Evolutionary conservation across 164 flowering plant species (phyloP).

Genomic region (Dillenia turbinata): DNA sequence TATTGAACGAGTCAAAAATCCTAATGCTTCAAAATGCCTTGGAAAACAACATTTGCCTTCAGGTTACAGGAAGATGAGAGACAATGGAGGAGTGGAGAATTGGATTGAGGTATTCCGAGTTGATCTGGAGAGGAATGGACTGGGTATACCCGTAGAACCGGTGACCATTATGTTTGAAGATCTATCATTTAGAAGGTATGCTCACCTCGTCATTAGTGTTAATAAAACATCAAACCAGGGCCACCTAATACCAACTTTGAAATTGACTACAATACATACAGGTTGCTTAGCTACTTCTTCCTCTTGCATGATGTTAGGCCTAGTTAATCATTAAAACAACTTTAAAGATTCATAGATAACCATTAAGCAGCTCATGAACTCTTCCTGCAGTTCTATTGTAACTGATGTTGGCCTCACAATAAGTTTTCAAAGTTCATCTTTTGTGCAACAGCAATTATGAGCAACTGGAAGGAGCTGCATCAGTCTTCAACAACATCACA

Average conservation of each 20-base stretch:
- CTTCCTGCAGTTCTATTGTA: too few species aligned
- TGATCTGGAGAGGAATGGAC: conserved; percentile 16
- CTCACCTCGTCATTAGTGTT: neutral
- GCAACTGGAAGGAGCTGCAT: conserved; percentile 1
- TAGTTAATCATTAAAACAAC: too few species aligned
- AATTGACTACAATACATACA: too few species aligned
- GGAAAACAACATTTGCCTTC: conserved; percentile 2
- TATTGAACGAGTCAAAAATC: neutral
- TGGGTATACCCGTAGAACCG: conserved; percentile 19
- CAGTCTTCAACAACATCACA: conserved; percentile 16
- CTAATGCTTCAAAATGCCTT: neutral
- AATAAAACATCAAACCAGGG: too few species aligned
- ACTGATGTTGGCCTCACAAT: too few species aligned
- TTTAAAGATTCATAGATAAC: too few species aligned
- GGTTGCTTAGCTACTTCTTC: too few species aligned
- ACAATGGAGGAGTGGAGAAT: conserved; percentile 2
- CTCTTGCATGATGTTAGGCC: too few species aligned
- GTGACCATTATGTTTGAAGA: conserved; percentile 18
- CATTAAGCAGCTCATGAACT: too few species aligned
- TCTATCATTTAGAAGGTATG: conserved; percentile 20
- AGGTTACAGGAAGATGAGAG: conserved; percentile 2
- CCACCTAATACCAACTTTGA: too few species aligned
- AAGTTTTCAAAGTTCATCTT: neutral
- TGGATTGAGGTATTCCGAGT: conserved; percentile 11
- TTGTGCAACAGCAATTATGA: conserved; percentile 14